Base-by-base conservation (phyloP, 1,284 basidiomycete species). In the Bjerkandera adusta region DNA sequence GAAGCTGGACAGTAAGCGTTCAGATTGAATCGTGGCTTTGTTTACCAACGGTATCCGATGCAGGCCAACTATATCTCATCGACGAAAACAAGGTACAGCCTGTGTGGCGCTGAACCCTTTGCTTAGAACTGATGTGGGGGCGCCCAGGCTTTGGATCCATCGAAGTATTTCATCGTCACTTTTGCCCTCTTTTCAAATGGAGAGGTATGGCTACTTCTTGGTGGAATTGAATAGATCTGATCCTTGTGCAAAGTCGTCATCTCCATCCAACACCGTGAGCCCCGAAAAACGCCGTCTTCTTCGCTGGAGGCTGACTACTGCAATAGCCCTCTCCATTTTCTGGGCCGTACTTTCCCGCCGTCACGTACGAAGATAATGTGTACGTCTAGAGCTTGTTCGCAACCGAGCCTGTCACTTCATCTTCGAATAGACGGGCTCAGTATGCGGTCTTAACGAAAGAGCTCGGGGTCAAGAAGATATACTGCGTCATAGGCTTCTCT, bases 101-200 rank as follows among this genome's bases (percentile, higher is more conserved):
- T 30, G 36, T 15, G 30, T 24, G 6, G 13, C 13, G 15, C 11
- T 16, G n/a, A 35, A 22, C 18, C 5, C 6, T 13, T 24, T 33
- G 11, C 8, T 24, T 4, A 8, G 6, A 15, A 8, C 15, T 18
- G 30, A 33, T 7, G 38, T 6, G 5, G 11, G 20, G 27, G 8
- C 25, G 21, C 4, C 12, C 44, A 76, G 73, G 71, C 68, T 21
- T 60, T 81, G 26, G 69, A 79, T 54, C 69, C 79, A 3, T 59
- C 54, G 10, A 72, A 73, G 50, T 81, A 79, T 49, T 79, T 68
- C 48, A 59, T 81, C n/a, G 76, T 80, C 13, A 79, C 79, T 0
- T 72, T 80, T 49, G 76, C 77, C 0, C 59, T 81, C 29, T 81
- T 81, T 56, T 76, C 73, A 22, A 79, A 79, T 49, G 79, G 79